A percentile compares a stretch with the other conserved stretches of the same genome.
Evolutionary conservation across 1,284 basidiomycete species (phyloP).

Genomic region (Marasmius fiardii): DNA sequence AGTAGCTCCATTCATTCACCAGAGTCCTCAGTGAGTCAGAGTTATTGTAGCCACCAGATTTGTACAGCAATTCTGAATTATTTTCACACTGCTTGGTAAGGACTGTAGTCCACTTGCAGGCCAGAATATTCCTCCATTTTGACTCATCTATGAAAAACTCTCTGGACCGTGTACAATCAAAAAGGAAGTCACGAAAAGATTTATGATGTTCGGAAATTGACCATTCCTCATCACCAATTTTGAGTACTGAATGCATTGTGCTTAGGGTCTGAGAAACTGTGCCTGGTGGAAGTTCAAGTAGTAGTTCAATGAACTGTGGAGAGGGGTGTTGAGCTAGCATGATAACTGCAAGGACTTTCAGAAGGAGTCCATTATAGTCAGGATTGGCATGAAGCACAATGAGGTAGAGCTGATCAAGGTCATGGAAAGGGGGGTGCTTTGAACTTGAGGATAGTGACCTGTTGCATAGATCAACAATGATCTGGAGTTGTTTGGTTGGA

Average conservation of each 20-base stretch:
- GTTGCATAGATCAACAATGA: conserved; percentile 13
- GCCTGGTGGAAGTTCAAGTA: background rate
- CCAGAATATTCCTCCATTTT: too few relatives aligned
- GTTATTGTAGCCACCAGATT: too few relatives aligned
- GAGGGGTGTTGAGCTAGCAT: background rate
- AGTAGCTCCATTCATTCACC: too few relatives aligned
- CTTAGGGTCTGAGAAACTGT: background rate
- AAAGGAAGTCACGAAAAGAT: background rate
- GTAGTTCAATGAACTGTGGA: background rate
- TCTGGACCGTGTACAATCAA: background rate
- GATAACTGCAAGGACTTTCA: background rate
- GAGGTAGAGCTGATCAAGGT: background rate
- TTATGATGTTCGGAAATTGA: too few relatives aligned
- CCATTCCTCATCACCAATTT: background rate
- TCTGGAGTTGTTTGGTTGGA: conserved; percentile 21
- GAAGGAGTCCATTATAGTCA: background rate
- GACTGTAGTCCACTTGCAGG: too few relatives aligned
- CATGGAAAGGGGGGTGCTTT: conserved; percentile 9
- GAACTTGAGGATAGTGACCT: background rate
- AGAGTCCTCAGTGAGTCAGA: too few relatives aligned
- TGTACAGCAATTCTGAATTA: too few relatives aligned
- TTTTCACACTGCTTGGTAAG: too few relatives aligned
- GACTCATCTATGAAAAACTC: background rate
- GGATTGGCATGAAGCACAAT: background rate
- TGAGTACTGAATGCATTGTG: background rate